phyloP scores from a whole-genome alignment of 2,329 filamentous ascomycete genomes.

The Akanthomyces muscarius region DNA sequence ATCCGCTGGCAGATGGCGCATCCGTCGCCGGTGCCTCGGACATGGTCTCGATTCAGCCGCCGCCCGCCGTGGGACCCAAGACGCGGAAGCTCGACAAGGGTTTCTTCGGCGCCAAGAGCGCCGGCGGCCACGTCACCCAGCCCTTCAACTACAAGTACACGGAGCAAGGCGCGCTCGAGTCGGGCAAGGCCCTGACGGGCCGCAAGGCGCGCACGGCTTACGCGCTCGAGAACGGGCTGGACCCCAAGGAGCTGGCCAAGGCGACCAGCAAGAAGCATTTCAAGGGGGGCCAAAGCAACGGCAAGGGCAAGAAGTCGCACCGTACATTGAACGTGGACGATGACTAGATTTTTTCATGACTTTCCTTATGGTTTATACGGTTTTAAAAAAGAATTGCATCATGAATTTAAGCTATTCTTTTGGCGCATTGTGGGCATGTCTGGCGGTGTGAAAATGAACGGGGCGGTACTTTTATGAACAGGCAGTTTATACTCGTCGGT shows the following conservation, averaged over 20 bases:
- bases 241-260: conserved; percentile 69
- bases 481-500: background rate
- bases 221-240: conserved; percentile 79
- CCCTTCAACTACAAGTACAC: conserved; percentile 91
- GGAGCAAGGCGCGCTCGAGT: conserved; percentile 60
- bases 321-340: conserved; percentile 20
- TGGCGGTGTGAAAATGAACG: background rate
- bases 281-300: conserved; percentile 66
- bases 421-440: conserved; percentile 5
- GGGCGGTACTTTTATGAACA: background rate
- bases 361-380: background rate
- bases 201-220: conserved; percentile 78
- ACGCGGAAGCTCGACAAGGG: conserved; percentile 74
- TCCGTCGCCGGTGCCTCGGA: conserved; percentile 39
- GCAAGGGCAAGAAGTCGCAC: conserved; percentile 47
- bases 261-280: conserved; percentile 85
- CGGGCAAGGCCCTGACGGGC: conserved; percentile 67
- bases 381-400: background rate
- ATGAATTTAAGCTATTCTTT: background rate
- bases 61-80: conserved; percentile 62
- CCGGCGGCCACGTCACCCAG: conserved; percentile 63
- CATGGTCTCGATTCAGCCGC: conserved; percentile 30
- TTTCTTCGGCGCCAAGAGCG: conserved; percentile 73
- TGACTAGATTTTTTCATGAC: conserved; percentile 11
- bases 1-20: conserved; percentile 29